These are phyloP conservation scores for Postia placenta DNA, from an alignment of 768 basidiomycete species.

Conservation along the genomic window DNA sequence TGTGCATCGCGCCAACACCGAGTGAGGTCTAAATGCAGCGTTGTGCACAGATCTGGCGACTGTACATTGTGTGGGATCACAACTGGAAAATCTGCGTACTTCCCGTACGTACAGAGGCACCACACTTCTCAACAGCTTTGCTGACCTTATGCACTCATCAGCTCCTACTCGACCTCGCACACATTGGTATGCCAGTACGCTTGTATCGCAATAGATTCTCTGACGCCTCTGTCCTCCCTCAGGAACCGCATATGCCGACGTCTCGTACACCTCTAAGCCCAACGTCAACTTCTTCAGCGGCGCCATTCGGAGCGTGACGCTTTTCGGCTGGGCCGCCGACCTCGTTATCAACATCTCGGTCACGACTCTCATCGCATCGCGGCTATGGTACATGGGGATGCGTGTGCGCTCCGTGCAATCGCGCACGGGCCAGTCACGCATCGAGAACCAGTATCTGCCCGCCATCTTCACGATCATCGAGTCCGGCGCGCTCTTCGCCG, in stretches of 20 bases:
- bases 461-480: constrained; percentile 17
- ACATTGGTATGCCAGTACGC: constrained; percentile 8
- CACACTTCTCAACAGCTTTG: neutral
- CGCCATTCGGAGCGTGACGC: no score
- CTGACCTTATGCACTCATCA: constrained; percentile 2
- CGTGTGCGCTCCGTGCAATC: no score
- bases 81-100: constrained; percentile 17
- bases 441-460: constrained; percentile 5
- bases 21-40: neutral
- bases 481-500: constrained; percentile 15
- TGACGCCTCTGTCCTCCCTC: neutral
- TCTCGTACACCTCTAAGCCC: neutral
- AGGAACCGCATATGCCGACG: neutral
- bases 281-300: no score
- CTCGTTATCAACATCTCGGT: constrained; percentile 16
- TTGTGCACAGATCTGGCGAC: constrained; percentile 13
- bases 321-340: constrained; percentile 16
- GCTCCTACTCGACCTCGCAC: constrained; percentile 18
- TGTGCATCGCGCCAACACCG: no score
- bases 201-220: neutral
- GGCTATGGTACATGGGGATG: constrained; percentile 14
- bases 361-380: constrained; percentile 18
- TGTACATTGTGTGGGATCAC: constrained; percentile 18
- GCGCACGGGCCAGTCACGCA: neutral
- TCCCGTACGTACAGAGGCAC: constrained; percentile 13